These are phyloP conservation scores for Terana coerulea DNA, from an alignment of 768 basidiomycete species.

Conservation along the genomic window DNA sequence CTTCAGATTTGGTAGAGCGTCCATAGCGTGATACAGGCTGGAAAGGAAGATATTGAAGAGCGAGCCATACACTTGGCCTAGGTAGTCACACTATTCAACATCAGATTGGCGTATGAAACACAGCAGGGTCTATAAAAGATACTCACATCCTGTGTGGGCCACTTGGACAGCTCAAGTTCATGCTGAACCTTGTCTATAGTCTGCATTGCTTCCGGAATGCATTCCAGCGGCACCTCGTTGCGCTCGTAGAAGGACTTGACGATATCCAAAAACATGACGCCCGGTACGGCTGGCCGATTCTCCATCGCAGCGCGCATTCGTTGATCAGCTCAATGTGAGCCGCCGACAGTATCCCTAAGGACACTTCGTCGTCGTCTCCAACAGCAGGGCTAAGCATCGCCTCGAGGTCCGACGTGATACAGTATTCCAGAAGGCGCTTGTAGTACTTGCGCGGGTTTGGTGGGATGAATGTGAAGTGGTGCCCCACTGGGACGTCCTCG, in stretches of 20 bases:
- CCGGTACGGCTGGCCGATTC: slow-evolving; percentile 77
- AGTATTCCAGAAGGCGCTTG: slow-evolving; percentile 76
- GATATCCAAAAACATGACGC: slow-evolving; percentile 78
- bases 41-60: slow-evolving; percentile 88
- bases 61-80: slow-evolving; percentile 62
- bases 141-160: slow-evolving; percentile 77
- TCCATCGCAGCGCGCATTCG: slow-evolving; percentile 88
- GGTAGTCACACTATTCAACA: slow-evolving; percentile 53
- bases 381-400: slow-evolving; percentile 87
- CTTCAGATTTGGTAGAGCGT: slow-evolving; percentile 70
- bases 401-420: slow-evolving; percentile 82
- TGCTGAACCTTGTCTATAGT: slow-evolving; percentile 65
- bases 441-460: slow-evolving; percentile 85
- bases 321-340: slow-evolving; percentile 79
- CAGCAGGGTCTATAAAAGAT: slow-evolving; percentile 7
- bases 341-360: slow-evolving; percentile 81
- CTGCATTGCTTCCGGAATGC: slow-evolving; percentile 85
- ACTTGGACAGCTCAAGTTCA: slow-evolving; percentile 68
- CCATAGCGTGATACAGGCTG: slow-evolving; percentile 79
- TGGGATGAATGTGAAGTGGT: slow-evolving; percentile 87
- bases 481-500: slow-evolving; percentile 68
- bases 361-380: slow-evolving; percentile 94
- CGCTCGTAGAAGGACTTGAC: slow-evolving; percentile 86
- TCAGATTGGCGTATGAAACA: slow-evolving; percentile 2
- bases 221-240: slow-evolving; percentile 90